Percentiles rank a stretch among this genome's conserved stretches.
Evolutionary conservation across 345 rosid species (phyloP).

Genomic region (Punica granatum): DNA sequence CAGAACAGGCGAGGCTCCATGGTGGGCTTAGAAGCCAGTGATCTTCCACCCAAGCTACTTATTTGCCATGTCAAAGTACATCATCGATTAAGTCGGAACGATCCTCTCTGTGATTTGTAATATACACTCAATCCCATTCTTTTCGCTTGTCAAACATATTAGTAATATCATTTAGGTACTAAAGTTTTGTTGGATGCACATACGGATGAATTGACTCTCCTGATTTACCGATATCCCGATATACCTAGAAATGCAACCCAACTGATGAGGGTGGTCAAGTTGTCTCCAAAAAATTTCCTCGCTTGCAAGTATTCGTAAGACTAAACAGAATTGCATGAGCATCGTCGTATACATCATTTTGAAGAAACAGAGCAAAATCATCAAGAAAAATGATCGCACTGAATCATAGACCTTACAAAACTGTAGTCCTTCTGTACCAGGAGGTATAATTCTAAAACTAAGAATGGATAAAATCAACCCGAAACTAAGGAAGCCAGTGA

Average conservation of each 20-base stretch:
- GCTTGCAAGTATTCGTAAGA: no score
- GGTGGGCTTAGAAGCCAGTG: slow-evolving; percentile 64
- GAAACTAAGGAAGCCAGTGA: not conserved
- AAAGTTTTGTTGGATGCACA: not conserved
- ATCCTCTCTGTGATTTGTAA: not conserved
- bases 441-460: not conserved
- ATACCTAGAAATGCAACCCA: not conserved
- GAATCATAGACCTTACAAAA: not conserved
- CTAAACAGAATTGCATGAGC: not conserved
- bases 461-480: not conserved
- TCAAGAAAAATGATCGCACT: not conserved
- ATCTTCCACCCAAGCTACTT: not conserved
- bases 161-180: not conserved
- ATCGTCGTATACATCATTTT: not conserved
- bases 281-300: no score
- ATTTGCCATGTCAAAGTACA: not conserved
- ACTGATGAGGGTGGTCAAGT: not conserved
- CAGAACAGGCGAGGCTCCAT: slow-evolving; percentile 95
- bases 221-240: not conserved
- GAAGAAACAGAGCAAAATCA: not conserved
- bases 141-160: not conserved
- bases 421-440: not conserved
- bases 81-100: not conserved
- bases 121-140: no score
- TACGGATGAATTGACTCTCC: not conserved